Conservation (phyloP, 192 early-diverging fungal species). For the Kickxella alabastrina region DNA sequence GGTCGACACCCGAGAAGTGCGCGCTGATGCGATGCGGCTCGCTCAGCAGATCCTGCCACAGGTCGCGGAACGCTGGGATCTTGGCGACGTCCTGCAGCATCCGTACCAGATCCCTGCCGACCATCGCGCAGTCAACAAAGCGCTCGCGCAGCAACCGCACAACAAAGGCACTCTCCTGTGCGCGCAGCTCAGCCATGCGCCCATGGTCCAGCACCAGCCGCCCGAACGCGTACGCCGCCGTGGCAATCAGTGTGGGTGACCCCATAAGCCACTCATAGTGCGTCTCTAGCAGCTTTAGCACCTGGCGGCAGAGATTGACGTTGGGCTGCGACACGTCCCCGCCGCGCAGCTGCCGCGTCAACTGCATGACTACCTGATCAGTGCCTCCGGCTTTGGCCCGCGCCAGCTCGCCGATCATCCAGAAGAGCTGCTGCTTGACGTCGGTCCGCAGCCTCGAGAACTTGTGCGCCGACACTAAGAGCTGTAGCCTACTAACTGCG, state of each 20-base stretch:
- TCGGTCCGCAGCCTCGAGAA: slow-evolving; percentile 36
- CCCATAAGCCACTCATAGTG: slow-evolving; percentile 37
- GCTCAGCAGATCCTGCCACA: slow-evolving; percentile 59
- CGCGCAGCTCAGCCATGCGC: slow-evolving; percentile 38
- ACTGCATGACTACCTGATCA: slow-evolving; percentile 53
- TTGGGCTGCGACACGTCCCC: slow-evolving; percentile 56
- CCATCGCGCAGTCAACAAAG: slow-evolving; percentile 55
- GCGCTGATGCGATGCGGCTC: slow-evolving; percentile 55
- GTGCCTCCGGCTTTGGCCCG: slow-evolving; percentile 44
- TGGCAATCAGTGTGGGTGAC: slow-evolving; percentile 29
- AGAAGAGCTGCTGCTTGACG: slow-evolving; percentile 56
- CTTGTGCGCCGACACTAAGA: slow-evolving; percentile 21
- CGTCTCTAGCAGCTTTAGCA: slow-evolving; percentile 51
- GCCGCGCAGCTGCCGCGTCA: slow-evolving; percentile 60
- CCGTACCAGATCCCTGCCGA: slow-evolving; percentile 67
- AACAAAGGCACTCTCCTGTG: slow-evolving; percentile 52
- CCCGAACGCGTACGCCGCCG: slow-evolving; percentile 45
- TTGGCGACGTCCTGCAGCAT: slow-evolving; percentile 59
- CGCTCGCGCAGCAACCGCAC: slow-evolving; percentile 55
- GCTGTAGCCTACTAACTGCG: slow-evolving; percentile 38
- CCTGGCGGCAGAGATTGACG: slow-evolving; percentile 43
- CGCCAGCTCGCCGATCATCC: slow-evolving; percentile 58
- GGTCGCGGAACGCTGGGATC: slow-evolving; percentile 51
- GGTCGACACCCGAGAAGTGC: slow-evolving; percentile 55
- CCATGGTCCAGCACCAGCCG: slow-evolving; percentile 58